These are phyloP conservation scores for Saccharomycopsis lassenensis DNA, from an alignment of 805 yeast species.

Conservation along the genomic window DNA sequence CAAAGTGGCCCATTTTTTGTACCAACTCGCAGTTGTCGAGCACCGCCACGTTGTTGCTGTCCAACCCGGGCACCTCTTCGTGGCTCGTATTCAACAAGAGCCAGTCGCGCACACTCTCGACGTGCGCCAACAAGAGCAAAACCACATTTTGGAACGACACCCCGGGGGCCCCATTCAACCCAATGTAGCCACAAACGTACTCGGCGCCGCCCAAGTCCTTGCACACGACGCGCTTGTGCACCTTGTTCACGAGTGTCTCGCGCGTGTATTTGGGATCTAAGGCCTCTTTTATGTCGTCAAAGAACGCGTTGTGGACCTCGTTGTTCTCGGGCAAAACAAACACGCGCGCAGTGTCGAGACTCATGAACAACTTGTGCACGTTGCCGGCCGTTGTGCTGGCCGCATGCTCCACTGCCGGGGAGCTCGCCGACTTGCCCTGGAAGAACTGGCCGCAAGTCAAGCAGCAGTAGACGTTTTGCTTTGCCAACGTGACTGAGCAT, in stretches of 20 bases:
- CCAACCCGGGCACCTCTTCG: neutral
- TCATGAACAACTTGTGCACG: constrained; percentile 54
- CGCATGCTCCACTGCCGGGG: constrained; percentile 61
- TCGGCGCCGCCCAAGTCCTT: too few relatives aligned
- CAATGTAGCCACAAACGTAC: too few relatives aligned
- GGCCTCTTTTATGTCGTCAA: constrained; percentile 42
- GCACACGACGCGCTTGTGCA: too few relatives aligned
- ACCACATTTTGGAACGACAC: constrained; percentile 39
- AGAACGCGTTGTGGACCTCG: constrained; percentile 25
- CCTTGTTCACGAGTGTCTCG: neutral
- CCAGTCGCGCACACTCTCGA: constrained; percentile 37
- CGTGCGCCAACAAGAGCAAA: constrained; percentile 45
- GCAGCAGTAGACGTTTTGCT: constrained; percentile 58
- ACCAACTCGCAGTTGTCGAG: constrained; percentile 27
- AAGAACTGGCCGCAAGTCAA: constrained; percentile 63
- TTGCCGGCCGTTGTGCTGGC: constrained; percentile 41
- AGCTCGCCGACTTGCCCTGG: constrained; percentile 52
- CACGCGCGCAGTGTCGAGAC: constrained; percentile 36
- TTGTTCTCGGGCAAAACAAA: constrained; percentile 56
- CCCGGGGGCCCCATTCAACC: constrained; percentile 1
- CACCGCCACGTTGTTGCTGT: constrained; percentile 18
- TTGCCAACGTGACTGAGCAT: constrained; percentile 54
- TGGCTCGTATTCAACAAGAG: constrained; percentile 23
- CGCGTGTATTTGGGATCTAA: constrained; percentile 38
- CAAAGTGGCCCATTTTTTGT: constrained; percentile 33